Base-by-base conservation (phyloP, 176 grass and related monocot species). In the Tuctoria greenei region DNA sequence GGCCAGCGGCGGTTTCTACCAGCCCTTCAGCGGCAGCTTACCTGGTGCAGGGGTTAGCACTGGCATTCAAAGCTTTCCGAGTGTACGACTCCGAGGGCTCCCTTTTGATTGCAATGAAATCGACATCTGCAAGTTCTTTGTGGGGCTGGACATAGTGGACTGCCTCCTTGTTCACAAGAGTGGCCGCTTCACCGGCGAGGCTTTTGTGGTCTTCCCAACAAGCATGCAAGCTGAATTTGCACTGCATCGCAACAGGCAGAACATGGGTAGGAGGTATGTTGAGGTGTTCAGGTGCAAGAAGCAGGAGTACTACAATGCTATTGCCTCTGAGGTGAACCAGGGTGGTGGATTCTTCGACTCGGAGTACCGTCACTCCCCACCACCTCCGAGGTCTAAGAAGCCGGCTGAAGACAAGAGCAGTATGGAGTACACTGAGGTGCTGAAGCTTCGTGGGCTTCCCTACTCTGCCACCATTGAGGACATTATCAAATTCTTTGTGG, bases 241-340 rank as follows among this genome's bases (percentile, higher is more conserved):
- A 0, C 91, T 97, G 67, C 91, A 97, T 47, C 81, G 88, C 43
- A 90, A 97, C 64, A 75, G 84, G 71, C 95, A 93, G 78, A 91
- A 87, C 86, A 97, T 97, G 88, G 95, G 95, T 5, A 87, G 89
- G 69, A 84, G 95, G 25, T 97, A 97, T 10, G 84, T 97, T 31
- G 91, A 97, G 86, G 91, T 97, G 28, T 97, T 97, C 62, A 81
- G 79, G 47, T 97, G 95, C 84, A 97, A 93, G 84, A 97, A 97
- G 68, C 91, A 89, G 27, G 95, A 97, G 5, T 97, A 97, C 46
- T 97, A 97, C 79, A 79, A 55, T 0, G 91, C 95, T 20, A 65
- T 97, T 83, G 91, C 95, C 14, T 70, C 82, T 5, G 95, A 97
- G 83, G 95, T 97, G 84, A 97, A 89, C 77, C 81, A 83, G 64